Evolutionary conservation across 768 basidiomycete genomes (phyloP), one percentile per base, ranked within the genome.

Genomic region (Cantharellus cinnabarinus): DNA sequence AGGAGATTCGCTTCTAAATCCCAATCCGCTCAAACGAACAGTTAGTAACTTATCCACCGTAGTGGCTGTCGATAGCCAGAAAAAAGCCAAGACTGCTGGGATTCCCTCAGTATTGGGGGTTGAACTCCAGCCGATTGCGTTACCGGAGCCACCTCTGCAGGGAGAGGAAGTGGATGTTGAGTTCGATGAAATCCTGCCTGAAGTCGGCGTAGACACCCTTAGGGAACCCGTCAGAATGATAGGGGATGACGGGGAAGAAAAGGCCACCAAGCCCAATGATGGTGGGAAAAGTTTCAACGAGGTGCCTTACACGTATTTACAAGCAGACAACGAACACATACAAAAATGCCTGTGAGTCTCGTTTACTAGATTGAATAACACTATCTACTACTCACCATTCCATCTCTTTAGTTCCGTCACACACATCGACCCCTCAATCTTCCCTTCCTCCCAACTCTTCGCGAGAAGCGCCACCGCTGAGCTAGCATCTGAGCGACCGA

Each of bases 221-320:
- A 48, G 10, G 44, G 44, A 29, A 48, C 10, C 10, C 29, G 29
- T 29, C 10, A 48, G 10, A 10, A 29, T 48, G 10, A 48, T 48
- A 29, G 44, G 44, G 10, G 44, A 48, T 10, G 10, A 48, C 44
- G 44, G 44, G 10, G 44, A 48, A 48, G 44, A 48, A 29, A 48
- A 48, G 44, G 10, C 29, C 4, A 40, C 48, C 10, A 35, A 20
- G 34, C 35, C 40, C 41, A 29, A 29, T 29, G 20, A 29, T 29
- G 20, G 20, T 29, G 67, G 66, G 58, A 69, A 73, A 14, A 69
- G 70, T 7, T 91, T 85, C 75, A 90, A 84, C 67, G 93, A 98
- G 68, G 88, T 87, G 68, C 91, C 93, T 1, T 95, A 85, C 68
- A 89, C 85, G 0, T 91, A 84, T 71, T 71, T 97, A 39, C 67